Percentiles rank a stretch among this genome's conserved stretches.
Evolutionary conservation across 805 yeast genomes (phyloP).

Genomic region (Teunomyces cretensis): DNA sequence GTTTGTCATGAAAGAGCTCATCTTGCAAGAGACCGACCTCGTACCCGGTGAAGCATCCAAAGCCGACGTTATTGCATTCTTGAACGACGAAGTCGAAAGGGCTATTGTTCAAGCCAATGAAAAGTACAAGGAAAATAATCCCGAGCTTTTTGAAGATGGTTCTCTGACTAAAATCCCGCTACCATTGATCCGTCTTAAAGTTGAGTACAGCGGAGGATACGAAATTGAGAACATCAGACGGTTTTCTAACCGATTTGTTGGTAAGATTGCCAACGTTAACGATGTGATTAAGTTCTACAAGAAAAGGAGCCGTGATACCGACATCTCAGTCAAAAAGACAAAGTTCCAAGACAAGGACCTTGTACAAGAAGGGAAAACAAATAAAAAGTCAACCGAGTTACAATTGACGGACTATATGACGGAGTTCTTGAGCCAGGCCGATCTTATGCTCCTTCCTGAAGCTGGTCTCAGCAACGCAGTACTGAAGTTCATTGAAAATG

Average conservation of each 20-base stretch:
- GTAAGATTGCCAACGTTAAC: slow-evolving; percentile 85
- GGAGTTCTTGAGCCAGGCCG: slow-evolving; percentile 59
- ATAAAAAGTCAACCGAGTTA: slow-evolving; percentile 27
- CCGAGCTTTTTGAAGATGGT: slow-evolving; percentile 25
- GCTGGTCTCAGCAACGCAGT: slow-evolving; percentile 73
- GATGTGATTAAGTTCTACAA: slow-evolving; percentile 75
- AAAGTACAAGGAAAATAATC: slow-evolving; percentile 43
- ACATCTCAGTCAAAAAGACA: slow-evolving; percentile 13
- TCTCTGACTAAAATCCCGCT: slow-evolving; percentile 46
- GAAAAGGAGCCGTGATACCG: slow-evolving; percentile 29
- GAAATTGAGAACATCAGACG: slow-evolving; percentile 90
- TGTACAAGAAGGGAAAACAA: slow-evolving; percentile 10
- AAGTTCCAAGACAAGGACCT: slow-evolving; percentile 15
- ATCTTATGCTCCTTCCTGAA: slow-evolving; percentile 70
- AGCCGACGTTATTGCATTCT: slow-evolving; percentile 57
- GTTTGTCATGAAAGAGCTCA: slow-evolving; percentile 68
- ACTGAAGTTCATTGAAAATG: slow-evolving; percentile 71
- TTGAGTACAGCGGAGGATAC: slow-evolving; percentile 87
- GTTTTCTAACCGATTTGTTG: slow-evolving; percentile 87
- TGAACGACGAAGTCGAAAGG: slow-evolving; percentile 62
- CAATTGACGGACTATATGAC: slow-evolving; percentile 64
- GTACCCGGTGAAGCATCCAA: slow-evolving; percentile 61
- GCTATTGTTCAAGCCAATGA: slow-evolving; percentile 60
- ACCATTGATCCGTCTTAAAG: slow-evolving; percentile 79
- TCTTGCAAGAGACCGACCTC: slow-evolving; percentile 52